Evolutionary conservation across 371 early-diverging fungal genomes (phyloP), one percentile per base, ranked within the genome.

Genomic region (Mortierella sp.): DNA sequence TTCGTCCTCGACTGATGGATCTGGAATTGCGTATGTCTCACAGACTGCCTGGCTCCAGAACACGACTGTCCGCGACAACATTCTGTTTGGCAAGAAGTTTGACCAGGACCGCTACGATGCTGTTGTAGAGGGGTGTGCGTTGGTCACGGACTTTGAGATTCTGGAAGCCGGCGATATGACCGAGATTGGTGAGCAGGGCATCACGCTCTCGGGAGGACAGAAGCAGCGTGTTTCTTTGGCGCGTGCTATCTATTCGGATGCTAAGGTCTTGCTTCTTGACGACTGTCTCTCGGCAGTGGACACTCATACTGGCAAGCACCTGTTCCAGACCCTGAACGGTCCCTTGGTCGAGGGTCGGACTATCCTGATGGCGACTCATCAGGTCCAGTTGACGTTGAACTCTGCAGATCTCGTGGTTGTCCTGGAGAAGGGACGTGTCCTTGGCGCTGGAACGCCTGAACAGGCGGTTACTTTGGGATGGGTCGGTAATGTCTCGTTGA

Each of bases 21-120:
- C 86, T 24, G 89, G 90, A 3, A 89, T 97, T 5, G 96, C 93
- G 0, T 96, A 95, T 85, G 95, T 95, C 40, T 88, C 96, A 8
- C 97, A 96, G 78, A 91, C 94, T 40, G 95, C 97, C 13, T 97
- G 98, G 98, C 90, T 97, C 21, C 93, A 94, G 77, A 96, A 97
- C 82, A 93, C 91, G 9, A 93, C 96, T 0, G 91, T 97, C 59
- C 90, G 93, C 34, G 93, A 96, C 50, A 97, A 97, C 80, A 95
- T 97, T 69, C 81, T 96, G 50, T 97, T 97, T 88, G 97, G 97
- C 44, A 79, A 89, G 61, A 88, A 89, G 11, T 96, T 89, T 75
- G 91, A 95, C 67, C 85, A 88, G 37, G 89, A 81, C 11, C 91
- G 94, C 2, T 96, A 96, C 78, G 90, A 91, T 44, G 90, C 92